A percentile compares a stretch with the other conserved stretches of the same genome.
Conservation (phyloP, 1,139 yeast species). For the Saccharomyces pastorianus region DNA sequence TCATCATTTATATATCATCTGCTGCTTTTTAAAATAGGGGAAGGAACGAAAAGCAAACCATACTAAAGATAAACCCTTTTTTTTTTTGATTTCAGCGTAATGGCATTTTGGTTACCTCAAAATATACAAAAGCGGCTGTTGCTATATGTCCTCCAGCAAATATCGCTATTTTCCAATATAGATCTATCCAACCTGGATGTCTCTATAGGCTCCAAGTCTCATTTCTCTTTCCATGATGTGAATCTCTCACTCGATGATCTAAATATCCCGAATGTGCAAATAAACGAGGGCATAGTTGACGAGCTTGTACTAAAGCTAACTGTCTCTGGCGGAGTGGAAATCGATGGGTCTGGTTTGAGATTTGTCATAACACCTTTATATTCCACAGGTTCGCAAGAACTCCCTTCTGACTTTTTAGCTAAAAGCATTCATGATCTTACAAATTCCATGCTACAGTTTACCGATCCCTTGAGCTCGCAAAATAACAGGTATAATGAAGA, state of each 20-base stretch:
- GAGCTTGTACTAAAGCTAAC: conserved; percentile 44
- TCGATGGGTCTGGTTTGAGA: conserved; percentile 53
- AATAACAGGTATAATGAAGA: conserved; percentile 14
- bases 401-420: conserved; percentile 36
- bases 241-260: conserved; percentile 67
- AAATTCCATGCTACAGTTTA: conserved; percentile 43
- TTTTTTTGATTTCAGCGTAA: conserved; percentile 13
- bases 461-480: conserved; percentile 17
- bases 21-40: background rate
- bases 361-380: conserved; percentile 37
- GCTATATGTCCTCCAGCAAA: conserved; percentile 69
- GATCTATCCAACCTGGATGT: conserved; percentile 78
- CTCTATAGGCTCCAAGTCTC: conserved; percentile 51
- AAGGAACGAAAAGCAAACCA: background rate
- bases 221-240: conserved; percentile 53
- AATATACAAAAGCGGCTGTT: conserved; percentile 74
- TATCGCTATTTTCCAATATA: conserved; percentile 74
- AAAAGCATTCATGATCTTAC: conserved; percentile 63
- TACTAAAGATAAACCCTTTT: background rate
- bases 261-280: conserved; percentile 56
- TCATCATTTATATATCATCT: background rate
- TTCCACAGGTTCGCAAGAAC: background rate
- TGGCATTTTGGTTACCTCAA: conserved; percentile 78
- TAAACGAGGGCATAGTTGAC: conserved; percentile 57
- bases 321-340: conserved; percentile 58